Evolutionary conservation across 163 green algal genomes (phyloP), one percentile per base, ranked within the genome.

Genomic region (Coccomyxa subellipsoidea): DNA sequence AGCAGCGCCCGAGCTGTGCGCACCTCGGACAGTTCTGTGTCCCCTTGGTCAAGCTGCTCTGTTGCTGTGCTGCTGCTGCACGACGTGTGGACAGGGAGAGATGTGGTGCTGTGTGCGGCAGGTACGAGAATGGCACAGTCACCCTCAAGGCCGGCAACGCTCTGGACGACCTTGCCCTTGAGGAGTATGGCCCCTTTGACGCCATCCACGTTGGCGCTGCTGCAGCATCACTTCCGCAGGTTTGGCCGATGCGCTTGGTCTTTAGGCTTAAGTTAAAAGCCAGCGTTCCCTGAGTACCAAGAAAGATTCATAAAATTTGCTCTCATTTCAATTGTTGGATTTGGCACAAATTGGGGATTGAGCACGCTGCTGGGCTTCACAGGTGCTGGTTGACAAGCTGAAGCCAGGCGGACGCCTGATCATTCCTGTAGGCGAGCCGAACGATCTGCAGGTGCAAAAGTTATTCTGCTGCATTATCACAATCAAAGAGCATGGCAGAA

Each of bases 141-240:
- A 38, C 4, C 27, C 70, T 77, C 31, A 31, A 77, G 32, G 70
- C 70, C 5, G 70, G 70, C 7, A 39, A 77, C 27, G 70, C 70
- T 38, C 70, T 77, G 25, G 32, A 77, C 10, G 32, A 38, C 18
- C 32, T 10, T 47, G 32, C 34, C 0, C 70, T 77, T 0, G 32
- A 38, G 25, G 70, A 77, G 32, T 27, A 82, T 47, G 83, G 54
- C 21, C 83, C 87, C 0, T 97, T 94, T 85, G 90, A 96, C 78
- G 89, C 88, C 81, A 96, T 97, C 53, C 93, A 97, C 85, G 93
- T 97, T 7, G 93, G 93, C 1, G 93, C 93, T 34, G 90, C 91
- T 39, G 89, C 92, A 2, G 80, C 73, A 29, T 38, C 83, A 5
- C 78, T 94, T 32, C 92, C 93, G 1, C 40, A 90, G 35, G 87